Evolutionary conservation across 371 early-diverging fungal genomes (phyloP), one percentile per base, ranked within the genome.

Genomic region (Conidiobolus incongruus): DNA sequence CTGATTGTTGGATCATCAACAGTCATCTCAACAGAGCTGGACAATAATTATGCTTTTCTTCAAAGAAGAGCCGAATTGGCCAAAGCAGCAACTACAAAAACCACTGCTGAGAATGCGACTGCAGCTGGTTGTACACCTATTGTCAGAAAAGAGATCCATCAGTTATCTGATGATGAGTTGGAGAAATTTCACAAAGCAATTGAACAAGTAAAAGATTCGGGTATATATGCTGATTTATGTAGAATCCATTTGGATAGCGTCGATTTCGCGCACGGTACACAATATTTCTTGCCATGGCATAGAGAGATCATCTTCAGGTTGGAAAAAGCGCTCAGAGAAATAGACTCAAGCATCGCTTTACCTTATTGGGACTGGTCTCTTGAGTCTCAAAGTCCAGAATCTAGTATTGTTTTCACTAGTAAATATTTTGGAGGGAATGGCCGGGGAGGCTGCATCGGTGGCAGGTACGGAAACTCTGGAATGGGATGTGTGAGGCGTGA

Each of bases 401-500:
- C 16, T 10, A 21, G 21, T 22, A 21, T 37, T 8, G 38, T 37
- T 12, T 35, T 47, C 26, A 23, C 41, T 15, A 17, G 42, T 4
- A 33, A 24, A 3, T 47, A 47, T 16, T 47, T 41, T 34, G 56
- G 58, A 23, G 50, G 50, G n/a, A 50, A 46, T 31, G 55, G 55
- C 5, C 28, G 29, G 12, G 34, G 32, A 10, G 47, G 47, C n/a
- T 6, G 17, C 7, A 29, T 26, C 20, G 47, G 47, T 19, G 29
- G 22, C 19, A 43, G 31, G 34, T 43, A 34, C 30, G 11, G 31
- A 22, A 23, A 24, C 21, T 11, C 31, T 30, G 19, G 33, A 5
- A 16, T 10, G 2, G 33, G 33, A 11, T 65, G 65, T 38, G 30
- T 65, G 30, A 33, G 30, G 10, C 56, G 65, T 29, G 15, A 30